These are phyloP conservation scores for Lactarius psammicola DNA, from an alignment of 768 basidiomycete species.

Conservation along the genomic window DNA sequence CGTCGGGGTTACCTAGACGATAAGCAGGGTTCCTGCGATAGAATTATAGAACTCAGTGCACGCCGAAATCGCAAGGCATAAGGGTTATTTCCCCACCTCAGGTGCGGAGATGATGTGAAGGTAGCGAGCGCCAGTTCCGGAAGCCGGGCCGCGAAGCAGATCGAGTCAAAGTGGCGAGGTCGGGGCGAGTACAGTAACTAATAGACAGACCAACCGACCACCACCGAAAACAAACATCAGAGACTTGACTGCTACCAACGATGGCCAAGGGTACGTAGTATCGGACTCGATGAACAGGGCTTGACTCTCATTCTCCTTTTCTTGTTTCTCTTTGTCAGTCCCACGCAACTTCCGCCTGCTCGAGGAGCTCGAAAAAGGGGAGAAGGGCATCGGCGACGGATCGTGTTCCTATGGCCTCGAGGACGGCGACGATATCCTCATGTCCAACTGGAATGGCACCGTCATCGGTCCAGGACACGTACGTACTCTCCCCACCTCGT, in stretches of 20 bases:
- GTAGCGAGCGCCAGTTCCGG: too few relatives aligned
- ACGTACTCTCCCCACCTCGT: slow-evolving; percentile 36
- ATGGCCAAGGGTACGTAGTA: slow-evolving; percentile 38
- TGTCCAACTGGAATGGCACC: slow-evolving; percentile 98
- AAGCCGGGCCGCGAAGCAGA: not conserved
- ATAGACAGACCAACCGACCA: not conserved
- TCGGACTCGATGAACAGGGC: slow-evolving; percentile 7
- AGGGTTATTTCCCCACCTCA: too few relatives aligned
- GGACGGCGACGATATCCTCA: slow-evolving; percentile 93
- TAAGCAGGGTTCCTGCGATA: too few relatives aligned
- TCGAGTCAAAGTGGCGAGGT: not conserved
- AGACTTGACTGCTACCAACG: slow-evolving; percentile 3
- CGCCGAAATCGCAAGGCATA: too few relatives aligned
- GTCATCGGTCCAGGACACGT: slow-evolving; percentile 99
- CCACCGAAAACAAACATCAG: not conserved
- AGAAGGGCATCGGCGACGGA: slow-evolving; percentile 98
- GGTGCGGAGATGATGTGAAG: too few relatives aligned
- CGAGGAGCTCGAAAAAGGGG: slow-evolving; percentile 98
- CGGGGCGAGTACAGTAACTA: not conserved
- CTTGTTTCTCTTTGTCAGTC: slow-evolving; percentile 49
- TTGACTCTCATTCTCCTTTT: not conserved
- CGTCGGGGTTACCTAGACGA: too few relatives aligned
- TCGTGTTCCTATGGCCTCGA: slow-evolving; percentile 96
- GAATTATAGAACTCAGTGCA: too few relatives aligned
- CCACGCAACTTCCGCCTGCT: slow-evolving; percentile 95